Conservation (phyloP, 1,139 yeast species). For the Debaryomycetaceae sp. region DNA sequence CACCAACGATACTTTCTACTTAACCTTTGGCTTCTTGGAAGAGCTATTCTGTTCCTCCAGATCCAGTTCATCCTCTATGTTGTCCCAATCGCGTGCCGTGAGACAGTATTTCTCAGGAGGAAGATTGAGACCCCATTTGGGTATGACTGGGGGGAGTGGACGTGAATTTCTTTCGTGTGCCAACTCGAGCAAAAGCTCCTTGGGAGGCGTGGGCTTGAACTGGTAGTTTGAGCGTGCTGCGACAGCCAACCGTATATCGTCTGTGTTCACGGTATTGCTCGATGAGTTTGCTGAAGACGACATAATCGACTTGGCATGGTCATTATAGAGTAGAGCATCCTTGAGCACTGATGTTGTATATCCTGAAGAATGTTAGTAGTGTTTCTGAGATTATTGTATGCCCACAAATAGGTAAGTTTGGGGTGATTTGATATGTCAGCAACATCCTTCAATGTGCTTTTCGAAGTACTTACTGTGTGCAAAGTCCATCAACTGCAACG, state of each 20-base stretch:
- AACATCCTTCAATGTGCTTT: not conserved
- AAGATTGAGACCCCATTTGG: conserved; percentile 86
- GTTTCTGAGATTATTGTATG: conserved; percentile 2
- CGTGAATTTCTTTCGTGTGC: conserved; percentile 90
- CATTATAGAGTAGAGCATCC: conserved; percentile 86
- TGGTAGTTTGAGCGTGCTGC: conserved; percentile 93
- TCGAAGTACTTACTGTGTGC: conserved; percentile 55
- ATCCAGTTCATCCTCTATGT: conserved; percentile 32
- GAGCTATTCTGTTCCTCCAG: conserved; percentile 15
- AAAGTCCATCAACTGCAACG: conserved; percentile 92
- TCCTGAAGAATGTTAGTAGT: conserved; percentile 30
- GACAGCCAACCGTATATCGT: conserved; percentile 87
- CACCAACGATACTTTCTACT: too few relatives aligned
- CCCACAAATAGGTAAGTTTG: too few relatives aligned
- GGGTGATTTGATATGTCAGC: conserved; percentile 2
- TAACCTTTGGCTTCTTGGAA: conserved; percentile 1
- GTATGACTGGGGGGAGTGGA: conserved; percentile 87
- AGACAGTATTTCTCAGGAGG: conserved; percentile 98
- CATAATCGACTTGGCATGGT: conserved; percentile 57
- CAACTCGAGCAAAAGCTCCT: conserved; percentile 81
- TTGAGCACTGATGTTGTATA: conserved; percentile 83
- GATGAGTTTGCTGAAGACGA: conserved; percentile 36
- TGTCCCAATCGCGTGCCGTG: conserved; percentile 76
- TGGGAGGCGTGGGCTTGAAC: conserved; percentile 94
- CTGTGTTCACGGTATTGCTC: conserved; percentile 58